Percentiles rank a stretch among this genome's conserved stretches.
phyloP scores from a whole-genome alignment of 352 stramenopile genomes.

The Pythium aristosporum region DNA sequence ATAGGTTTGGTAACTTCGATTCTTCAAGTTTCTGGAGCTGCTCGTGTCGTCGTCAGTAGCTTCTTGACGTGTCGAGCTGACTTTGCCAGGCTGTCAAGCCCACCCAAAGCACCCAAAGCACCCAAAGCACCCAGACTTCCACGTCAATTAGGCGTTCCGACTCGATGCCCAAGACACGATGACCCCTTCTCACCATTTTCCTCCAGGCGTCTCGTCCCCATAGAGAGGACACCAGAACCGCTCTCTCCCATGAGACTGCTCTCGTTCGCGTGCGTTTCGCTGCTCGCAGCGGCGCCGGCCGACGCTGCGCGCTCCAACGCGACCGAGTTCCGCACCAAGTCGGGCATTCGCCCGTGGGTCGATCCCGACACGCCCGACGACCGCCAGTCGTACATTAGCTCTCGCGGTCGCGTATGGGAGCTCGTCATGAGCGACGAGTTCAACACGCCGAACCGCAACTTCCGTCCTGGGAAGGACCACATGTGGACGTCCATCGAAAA shows the following conservation, averaged over 20 bases:
- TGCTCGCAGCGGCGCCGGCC: slow-evolving; percentile 1
- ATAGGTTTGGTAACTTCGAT: too few relatives aligned
- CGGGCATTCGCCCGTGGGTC: slow-evolving; percentile 56
- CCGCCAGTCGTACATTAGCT: slow-evolving; percentile 43
- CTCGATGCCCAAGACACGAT: too few relatives aligned
- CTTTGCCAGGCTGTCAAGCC: too few relatives aligned
- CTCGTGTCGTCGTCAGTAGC: neutral
- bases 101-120: too few relatives aligned
- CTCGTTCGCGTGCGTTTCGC: too few relatives aligned
- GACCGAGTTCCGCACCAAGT: slow-evolving; percentile 48
- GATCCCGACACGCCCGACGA: slow-evolving; percentile 49
- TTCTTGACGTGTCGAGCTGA: neutral
- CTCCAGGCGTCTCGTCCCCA: too few relatives aligned
- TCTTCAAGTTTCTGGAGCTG: too few relatives aligned
- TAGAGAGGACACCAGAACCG: slow-evolving; percentile 1
- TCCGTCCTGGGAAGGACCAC: slow-evolving; percentile 91
- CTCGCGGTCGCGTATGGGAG: slow-evolving; percentile 48
- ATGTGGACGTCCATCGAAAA: slow-evolving; percentile 89
- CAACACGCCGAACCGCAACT: slow-evolving; percentile 58
- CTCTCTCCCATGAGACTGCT: slow-evolving; percentile 24
- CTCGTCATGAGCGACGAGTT: slow-evolving; percentile 83
- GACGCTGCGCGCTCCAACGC: slow-evolving; percentile 15
- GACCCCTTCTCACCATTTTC: too few relatives aligned
- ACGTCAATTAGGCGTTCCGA: too few relatives aligned
- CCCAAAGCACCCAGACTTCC: too few relatives aligned